These are phyloP conservation scores for Stephania yunnanensis DNA, from an alignment of 164 flowering plant species.

Conservation along the genomic window DNA sequence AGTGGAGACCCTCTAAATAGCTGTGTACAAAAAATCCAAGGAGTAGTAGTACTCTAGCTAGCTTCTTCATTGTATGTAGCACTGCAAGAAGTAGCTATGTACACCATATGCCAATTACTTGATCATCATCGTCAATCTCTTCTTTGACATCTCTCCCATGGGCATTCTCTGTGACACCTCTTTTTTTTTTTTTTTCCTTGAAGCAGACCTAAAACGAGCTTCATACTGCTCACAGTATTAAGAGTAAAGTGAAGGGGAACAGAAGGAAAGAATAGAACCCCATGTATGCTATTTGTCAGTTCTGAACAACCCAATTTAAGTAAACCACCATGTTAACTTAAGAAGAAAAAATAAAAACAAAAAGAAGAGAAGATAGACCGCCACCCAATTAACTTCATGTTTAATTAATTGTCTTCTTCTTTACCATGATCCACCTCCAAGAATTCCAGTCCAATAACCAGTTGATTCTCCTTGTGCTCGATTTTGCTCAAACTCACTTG, in stretches of 20 bases:
- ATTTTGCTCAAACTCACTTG: slow-evolving; percentile 27
- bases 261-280: slow-evolving; percentile 6
- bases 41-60: background rate
- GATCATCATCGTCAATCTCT: background rate
- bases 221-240: slow-evolving; percentile 21
- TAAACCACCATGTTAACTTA: slow-evolving; percentile 11
- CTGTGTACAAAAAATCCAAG: too few relatives aligned
- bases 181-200: slow-evolving; percentile 8
- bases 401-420: background rate
- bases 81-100: background rate
- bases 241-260: slow-evolving; percentile 14
- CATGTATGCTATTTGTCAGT: slow-evolving; percentile 27
- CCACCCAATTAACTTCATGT: background rate
- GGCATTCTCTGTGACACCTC: slow-evolving; percentile 19
- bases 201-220: slow-evolving; percentile 36
- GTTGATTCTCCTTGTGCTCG: slow-evolving; percentile 52
- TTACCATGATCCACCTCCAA: slow-evolving; percentile 84
- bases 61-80: background rate
- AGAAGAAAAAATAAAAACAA: slow-evolving; percentile 1
- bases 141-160: slow-evolving; percentile 8
- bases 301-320: slow-evolving; percentile 23
- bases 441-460: slow-evolving; percentile 87
- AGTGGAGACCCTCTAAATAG: too few relatives aligned
- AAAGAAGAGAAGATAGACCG: background rate
- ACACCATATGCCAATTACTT: background rate